Percentiles rank a stretch among this genome's conserved stretches.
Conservation (phyloP, 257 asterid species). For the Cordia subcordata region DNA sequence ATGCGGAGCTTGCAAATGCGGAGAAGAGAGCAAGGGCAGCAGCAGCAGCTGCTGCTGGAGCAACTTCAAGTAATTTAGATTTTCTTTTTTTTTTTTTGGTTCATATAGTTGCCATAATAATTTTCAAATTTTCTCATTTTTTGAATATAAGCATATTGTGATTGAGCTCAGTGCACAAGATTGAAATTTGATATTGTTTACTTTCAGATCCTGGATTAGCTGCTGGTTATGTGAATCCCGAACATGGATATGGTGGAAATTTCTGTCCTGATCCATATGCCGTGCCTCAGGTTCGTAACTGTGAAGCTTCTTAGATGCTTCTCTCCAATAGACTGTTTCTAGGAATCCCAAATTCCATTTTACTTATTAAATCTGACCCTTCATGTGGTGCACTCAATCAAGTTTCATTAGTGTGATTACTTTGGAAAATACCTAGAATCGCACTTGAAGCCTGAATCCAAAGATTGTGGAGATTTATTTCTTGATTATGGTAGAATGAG, state of each 20-base stretch:
- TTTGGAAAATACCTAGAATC: no score
- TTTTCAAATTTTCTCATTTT: no score
- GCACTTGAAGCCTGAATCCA: no score
- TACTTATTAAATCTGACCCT: background rate
- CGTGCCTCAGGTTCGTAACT: conserved; percentile 44
- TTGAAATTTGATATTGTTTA: conserved; percentile 4
- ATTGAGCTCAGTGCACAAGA: background rate
- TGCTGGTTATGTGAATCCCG: conserved; percentile 28
- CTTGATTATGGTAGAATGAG: no score
- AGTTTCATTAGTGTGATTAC: no score
- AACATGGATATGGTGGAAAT: conserved; percentile 41
- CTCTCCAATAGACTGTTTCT: conserved; percentile 8
- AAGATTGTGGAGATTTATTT: no score
- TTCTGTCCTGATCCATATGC: conserved; percentile 28
- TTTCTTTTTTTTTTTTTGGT: background rate
- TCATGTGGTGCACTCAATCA: no score
- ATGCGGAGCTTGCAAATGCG: conserved; percentile 59
- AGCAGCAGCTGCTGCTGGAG: conserved; percentile 36
- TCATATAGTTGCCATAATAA: background rate
- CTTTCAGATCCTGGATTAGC: conserved; percentile 44
- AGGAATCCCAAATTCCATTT: background rate
- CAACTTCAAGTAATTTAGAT: conserved; percentile 38
- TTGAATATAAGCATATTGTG: background rate
- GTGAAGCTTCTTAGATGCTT: conserved; percentile 1
- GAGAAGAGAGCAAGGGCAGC: conserved; percentile 53